A percentile compares a stretch with the other conserved stretches of the same genome.
phyloP scores from a whole-genome alignment of 768 basidiomycete species.

The Collybiopsis confluens region DNA sequence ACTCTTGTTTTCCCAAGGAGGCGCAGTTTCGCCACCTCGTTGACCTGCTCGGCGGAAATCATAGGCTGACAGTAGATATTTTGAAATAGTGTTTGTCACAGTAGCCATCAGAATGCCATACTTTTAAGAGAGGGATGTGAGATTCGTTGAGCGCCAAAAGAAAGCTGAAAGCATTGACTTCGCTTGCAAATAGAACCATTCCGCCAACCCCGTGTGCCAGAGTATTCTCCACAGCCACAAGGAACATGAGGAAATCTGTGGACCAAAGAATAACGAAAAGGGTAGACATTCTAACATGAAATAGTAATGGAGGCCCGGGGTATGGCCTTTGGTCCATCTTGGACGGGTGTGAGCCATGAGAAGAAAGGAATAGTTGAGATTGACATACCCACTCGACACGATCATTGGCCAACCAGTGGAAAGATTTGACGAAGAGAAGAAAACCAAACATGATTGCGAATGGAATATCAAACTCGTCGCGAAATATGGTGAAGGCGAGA shows the following conservation, averaged over 20 bases:
- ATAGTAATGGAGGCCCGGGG: slow-evolving; percentile 76
- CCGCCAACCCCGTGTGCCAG: slow-evolving; percentile 77
- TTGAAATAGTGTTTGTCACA: slow-evolving; percentile 69
- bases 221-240: slow-evolving; percentile 77
- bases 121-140: slow-evolving; percentile 36
- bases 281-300: slow-evolving; percentile 78
- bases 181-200: slow-evolving; percentile 93
- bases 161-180: slow-evolving; percentile 43
- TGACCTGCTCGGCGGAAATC: slow-evolving; percentile 78
- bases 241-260: slow-evolving; percentile 73
- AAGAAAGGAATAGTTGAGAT: background rate
- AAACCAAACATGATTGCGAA: slow-evolving; percentile 95
- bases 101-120: slow-evolving; percentile 87
- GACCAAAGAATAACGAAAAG: slow-evolving; percentile 74
- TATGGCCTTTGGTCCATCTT: slow-evolving; percentile 98
- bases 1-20: slow-evolving; percentile 97
- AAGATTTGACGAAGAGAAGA: slow-evolving; percentile 91
- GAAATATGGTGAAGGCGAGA: slow-evolving; percentile 94
- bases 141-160: background rate
- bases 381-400: slow-evolving; percentile 91
- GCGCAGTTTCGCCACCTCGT: slow-evolving; percentile 78
- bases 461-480: slow-evolving; percentile 89
- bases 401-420: slow-evolving; percentile 96
- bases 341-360: slow-evolving; percentile 6
- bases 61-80: slow-evolving; percentile 77